phyloP scores from a whole-genome alignment of 176 grass and related monocot genomes.

The Musa acuminata region DNA sequence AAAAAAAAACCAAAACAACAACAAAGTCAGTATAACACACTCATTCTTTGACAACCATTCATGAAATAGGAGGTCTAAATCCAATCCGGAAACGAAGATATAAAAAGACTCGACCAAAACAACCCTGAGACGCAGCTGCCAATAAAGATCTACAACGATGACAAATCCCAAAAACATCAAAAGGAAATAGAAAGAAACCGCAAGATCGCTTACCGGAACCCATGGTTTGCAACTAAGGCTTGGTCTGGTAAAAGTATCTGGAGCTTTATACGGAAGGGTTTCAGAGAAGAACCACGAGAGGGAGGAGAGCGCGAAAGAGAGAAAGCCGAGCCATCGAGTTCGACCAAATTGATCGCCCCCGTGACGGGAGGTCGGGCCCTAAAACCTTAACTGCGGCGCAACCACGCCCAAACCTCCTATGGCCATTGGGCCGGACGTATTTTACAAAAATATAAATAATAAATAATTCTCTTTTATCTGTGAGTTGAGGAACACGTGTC shows the following conservation, averaged over 20 bases:
- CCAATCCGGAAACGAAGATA: background rate
- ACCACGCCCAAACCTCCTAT: too few relatives aligned
- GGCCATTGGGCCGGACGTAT: too few relatives aligned
- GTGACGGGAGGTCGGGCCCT: too few relatives aligned
- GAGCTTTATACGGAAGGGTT: background rate
- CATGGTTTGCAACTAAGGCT: background rate
- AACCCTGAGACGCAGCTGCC: too few relatives aligned
- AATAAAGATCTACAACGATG: too few relatives aligned
- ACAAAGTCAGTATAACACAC: background rate
- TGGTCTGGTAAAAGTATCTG: background rate
- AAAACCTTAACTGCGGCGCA: too few relatives aligned
- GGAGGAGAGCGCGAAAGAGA: background rate
- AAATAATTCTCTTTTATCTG: too few relatives aligned
- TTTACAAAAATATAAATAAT: too few relatives aligned
- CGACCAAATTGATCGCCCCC: too few relatives aligned
- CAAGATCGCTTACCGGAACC: slow-evolving; percentile 14
- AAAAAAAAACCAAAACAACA: background rate
- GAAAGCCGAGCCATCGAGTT: too few relatives aligned
- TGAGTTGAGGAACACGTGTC: too few relatives aligned
- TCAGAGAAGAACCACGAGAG: background rate
- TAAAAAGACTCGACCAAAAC: background rate
- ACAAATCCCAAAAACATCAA: background rate
- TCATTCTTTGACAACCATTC: background rate
- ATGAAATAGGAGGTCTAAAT: background rate
- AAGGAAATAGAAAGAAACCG: background rate